Evolutionary conservation across 148 eudicot genomes (phyloP).

Genomic region (Vaccinium vitisidaea): DNA sequence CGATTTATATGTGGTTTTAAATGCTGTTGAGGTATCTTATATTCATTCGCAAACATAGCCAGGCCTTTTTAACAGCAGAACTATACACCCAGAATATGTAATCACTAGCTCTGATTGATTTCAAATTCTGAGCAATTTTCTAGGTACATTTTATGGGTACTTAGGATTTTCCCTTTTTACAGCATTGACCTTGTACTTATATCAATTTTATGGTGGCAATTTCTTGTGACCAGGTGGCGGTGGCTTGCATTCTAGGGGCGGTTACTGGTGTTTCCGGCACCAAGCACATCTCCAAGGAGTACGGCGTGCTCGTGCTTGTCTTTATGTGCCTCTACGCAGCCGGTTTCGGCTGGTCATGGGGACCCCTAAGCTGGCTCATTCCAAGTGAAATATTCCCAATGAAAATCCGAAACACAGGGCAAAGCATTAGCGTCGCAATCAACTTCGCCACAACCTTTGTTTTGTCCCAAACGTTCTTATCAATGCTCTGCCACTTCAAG

Average conservation of each 20-base stretch:
- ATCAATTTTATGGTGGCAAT: background rate
- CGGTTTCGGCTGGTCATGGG: slow-evolving; percentile 77
- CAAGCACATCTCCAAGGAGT: slow-evolving; percentile 35
- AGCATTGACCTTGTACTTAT: background rate
- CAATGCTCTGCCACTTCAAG: slow-evolving; percentile 61
- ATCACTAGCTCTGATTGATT: too few species aligned
- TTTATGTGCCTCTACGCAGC: slow-evolving; percentile 61
- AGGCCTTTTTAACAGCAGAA: too few species aligned
- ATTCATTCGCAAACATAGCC: too few species aligned
- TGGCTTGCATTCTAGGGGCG: slow-evolving; percentile 38
- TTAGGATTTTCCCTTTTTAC: background rate
- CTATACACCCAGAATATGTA: too few species aligned
- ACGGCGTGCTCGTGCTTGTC: slow-evolving; percentile 33
- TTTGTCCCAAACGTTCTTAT: slow-evolving; percentile 56
- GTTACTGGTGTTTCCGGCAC: slow-evolving; percentile 45
- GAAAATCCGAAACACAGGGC: slow-evolving; percentile 48
- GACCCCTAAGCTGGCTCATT: slow-evolving; percentile 53
- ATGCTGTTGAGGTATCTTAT: too few species aligned
- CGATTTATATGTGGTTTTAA: background rate
- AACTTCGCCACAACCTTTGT: slow-evolving; percentile 48
- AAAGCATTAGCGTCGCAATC: slow-evolving; percentile 46
- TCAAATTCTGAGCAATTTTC: too few species aligned
- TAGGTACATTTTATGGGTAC: too few species aligned
- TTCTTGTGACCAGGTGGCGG: slow-evolving; percentile 31
- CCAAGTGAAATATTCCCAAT: slow-evolving; percentile 66